Evolutionary conservation across 257 asterid genomes (phyloP).

Genomic region (Plectranthus barbatus): DNA sequence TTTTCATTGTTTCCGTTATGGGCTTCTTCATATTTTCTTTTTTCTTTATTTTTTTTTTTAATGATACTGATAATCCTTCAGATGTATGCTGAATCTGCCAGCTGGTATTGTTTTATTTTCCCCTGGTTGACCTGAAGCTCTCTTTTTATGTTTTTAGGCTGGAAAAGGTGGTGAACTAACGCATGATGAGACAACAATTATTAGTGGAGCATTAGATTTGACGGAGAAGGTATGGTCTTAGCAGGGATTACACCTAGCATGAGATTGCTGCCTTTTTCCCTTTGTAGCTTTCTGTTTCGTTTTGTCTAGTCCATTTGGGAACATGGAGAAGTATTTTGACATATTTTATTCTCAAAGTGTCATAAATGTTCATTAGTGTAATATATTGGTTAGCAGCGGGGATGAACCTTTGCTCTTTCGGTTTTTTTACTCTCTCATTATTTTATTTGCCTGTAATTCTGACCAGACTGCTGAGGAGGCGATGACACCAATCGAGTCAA

Average conservation of each 20-base stretch:
- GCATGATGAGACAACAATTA: slow-evolving; percentile 95
- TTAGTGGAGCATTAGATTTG: slow-evolving; percentile 97
- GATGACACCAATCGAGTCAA: slow-evolving; percentile 98
- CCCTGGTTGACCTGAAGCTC: not conserved
- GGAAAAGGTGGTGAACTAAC: slow-evolving; percentile 99
- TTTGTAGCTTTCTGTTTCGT: not conserved
- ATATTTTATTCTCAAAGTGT: not conserved
- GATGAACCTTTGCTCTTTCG: too few species aligned
- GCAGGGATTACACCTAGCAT: not conserved
- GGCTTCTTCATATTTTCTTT: not conserved
- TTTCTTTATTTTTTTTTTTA: too few species aligned
- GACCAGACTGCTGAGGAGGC: slow-evolving; percentile 98
- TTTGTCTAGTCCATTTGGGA: not conserved
- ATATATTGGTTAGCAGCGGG: not conserved
- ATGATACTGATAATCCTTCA: not conserved
- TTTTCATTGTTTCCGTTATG: not conserved
- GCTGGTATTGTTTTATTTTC: not conserved
- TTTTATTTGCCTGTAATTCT: slow-evolving; percentile 13
- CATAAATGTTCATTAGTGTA: not conserved
- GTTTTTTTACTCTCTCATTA: not conserved
- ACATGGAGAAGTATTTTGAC: not conserved
- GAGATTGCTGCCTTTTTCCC: not conserved
- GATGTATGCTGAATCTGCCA: not conserved
- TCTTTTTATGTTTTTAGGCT: slow-evolving; percentile 47
- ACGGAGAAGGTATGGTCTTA: slow-evolving; percentile 70